Conservation (phyloP, 345 rosid genomes). For the Excoecaria cochinchinensis region DNA sequence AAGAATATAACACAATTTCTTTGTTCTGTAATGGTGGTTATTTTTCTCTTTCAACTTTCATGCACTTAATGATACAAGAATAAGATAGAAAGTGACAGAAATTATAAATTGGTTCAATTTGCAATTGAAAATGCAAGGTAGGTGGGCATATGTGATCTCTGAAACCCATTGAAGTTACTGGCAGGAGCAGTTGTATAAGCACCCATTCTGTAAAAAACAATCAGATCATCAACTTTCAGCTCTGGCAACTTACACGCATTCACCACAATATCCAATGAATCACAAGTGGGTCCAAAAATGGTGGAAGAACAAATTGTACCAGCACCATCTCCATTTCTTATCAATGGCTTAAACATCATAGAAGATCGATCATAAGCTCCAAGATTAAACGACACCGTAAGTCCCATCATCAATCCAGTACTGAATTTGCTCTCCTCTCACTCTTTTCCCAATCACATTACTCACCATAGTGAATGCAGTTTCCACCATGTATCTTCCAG, state of each 20-base stretch:
- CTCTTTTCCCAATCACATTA: slow-evolving; percentile 33
- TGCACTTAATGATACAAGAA: too few relatives aligned
- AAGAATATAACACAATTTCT: too few relatives aligned
- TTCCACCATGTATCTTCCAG: slow-evolving; percentile 34
- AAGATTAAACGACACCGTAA: slow-evolving; percentile 32
- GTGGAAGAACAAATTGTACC: slow-evolving; percentile 14
- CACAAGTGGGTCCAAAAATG: slow-evolving; percentile 41
- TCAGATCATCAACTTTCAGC: slow-evolving; percentile 28
- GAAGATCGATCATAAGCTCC: slow-evolving; percentile 15
- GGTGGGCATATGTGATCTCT: slow-evolving; percentile 11
- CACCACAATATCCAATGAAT: slow-evolving; percentile 28
- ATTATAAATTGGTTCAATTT: neutral
- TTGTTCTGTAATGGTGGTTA: too few relatives aligned
- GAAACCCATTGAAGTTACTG: slow-evolving; percentile 32
- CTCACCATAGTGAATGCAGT: slow-evolving; percentile 33
- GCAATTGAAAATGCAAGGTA: slow-evolving; percentile 18
- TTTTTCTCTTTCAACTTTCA: too few relatives aligned
- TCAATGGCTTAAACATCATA: slow-evolving; percentile 23
- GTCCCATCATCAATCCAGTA: slow-evolving; percentile 42
- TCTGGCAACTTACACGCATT: slow-evolving; percentile 27
- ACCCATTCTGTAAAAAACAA: slow-evolving; percentile 39
- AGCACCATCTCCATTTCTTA: neutral
- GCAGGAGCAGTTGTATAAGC: slow-evolving; percentile 34
- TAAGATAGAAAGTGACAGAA: too few relatives aligned
- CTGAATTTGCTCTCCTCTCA: slow-evolving; percentile 29